A percentile compares a stretch with the other conserved stretches of the same genome.
phyloP scores from a whole-genome alignment of 257 asterid species.

The Solanum chilense region DNA sequence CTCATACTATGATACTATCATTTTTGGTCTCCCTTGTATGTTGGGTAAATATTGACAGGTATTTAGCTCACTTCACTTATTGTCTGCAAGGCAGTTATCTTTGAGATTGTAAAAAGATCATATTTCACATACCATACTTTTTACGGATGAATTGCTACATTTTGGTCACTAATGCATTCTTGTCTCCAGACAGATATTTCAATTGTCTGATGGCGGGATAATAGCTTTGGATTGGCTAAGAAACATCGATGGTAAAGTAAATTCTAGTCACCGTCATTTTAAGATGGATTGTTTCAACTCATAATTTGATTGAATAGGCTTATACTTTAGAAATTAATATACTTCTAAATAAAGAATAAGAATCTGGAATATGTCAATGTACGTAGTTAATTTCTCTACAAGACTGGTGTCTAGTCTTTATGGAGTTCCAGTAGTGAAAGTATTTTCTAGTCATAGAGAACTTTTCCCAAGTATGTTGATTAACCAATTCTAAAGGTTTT shows the following conservation, averaged over 20 bases:
- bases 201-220: slow-evolving; percentile 68
- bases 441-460: background rate
- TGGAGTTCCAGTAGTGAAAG: background rate
- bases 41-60: background rate
- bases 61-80: background rate
- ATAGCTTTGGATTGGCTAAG: slow-evolving; percentile 80
- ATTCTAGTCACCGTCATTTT: background rate
- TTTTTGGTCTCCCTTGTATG: background rate
- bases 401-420: background rate
- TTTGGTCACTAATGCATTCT: slow-evolving; percentile 6
- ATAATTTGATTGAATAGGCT: background rate
- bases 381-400: background rate
- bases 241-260: slow-evolving; percentile 36
- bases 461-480: background rate
- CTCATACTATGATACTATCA: background rate
- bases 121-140: background rate
- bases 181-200: slow-evolving; percentile 56
- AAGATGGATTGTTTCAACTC: background rate
- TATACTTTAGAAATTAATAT: background rate
- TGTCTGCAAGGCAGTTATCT: background rate
- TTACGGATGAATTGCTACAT: background rate
- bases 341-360: background rate
- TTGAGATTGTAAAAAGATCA: background rate
- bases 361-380: background rate
- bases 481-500: background rate